phyloP scores from a whole-genome alignment of 2,329 filamentous ascomycete genomes.

The Dryadomyces quercivorus region DNA sequence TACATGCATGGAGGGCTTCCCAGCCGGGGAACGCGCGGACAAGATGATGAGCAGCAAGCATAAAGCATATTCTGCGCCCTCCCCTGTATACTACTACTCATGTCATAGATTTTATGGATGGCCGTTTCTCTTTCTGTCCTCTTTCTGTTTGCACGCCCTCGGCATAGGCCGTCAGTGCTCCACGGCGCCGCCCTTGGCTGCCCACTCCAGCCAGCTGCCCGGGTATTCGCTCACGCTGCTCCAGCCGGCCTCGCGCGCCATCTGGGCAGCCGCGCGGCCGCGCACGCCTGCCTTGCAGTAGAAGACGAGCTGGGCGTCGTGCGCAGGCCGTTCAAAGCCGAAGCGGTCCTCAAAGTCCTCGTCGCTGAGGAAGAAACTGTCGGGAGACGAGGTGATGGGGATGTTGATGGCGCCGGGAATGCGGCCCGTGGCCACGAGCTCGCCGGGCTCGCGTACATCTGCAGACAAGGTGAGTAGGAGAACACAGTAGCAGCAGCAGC shows the following conservation, averaged over 20 bases:
- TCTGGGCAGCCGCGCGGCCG: conserved; percentile 60
- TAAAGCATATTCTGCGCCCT: neutral
- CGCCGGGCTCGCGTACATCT: conserved; percentile 63
- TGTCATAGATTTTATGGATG: neutral
- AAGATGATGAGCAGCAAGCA: neutral
- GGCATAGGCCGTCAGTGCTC: conserved; percentile 25
- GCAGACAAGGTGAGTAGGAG: neutral
- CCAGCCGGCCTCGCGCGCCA: conserved; percentile 72
- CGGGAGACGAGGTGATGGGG: conserved; percentile 63
- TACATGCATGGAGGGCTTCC: no score
- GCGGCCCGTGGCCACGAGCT: conserved; percentile 49
- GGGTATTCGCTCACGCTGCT: conserved; percentile 56
- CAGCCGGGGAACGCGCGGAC: no score
- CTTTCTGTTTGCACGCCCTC: neutral
- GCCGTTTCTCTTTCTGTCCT: neutral
- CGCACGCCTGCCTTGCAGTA: conserved; percentile 91
- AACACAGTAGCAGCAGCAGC: neutral
- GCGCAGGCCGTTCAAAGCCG: conserved; percentile 57
- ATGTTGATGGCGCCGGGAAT: conserved; percentile 80
- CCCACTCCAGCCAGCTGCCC: conserved; percentile 78
- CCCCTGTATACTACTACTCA: neutral
- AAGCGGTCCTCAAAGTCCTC: conserved; percentile 77
- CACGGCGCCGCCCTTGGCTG: conserved; percentile 52
- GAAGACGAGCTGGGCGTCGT: conserved; percentile 56
- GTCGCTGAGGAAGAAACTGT: conserved; percentile 62